Base-by-base conservation (phyloP, 306 rosid genomes). In the Vigna unguiculata region DNA sequence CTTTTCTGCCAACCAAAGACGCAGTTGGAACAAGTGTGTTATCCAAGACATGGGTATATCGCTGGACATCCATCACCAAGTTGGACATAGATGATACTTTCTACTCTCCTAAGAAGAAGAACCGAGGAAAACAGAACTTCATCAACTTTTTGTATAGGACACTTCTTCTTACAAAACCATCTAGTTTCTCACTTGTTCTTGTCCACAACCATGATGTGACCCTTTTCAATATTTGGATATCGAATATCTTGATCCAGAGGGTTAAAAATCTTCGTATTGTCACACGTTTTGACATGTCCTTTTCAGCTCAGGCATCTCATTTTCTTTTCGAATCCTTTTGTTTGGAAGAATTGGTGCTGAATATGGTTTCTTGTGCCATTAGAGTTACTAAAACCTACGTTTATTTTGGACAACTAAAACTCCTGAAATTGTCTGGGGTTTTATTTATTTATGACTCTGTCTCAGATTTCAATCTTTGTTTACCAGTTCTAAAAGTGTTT, bases 171-270 rank as follows among this genome's bases (percentile, higher is more conserved):
- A 13, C 72, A 0, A 3, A 15, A 36, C 3, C 8, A 21, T 1
- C 36, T 7, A 21, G 63, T 54, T 30, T 70, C 61, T 47, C 61
- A 16, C 48, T 51, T 2, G 3, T 2, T 24, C 16, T 74, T 0
- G 3, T 2, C 6, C 4, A 69, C 34, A 17, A 51, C 12, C 21
- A 41, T 28, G 69, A 75, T 14, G n/a, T 3, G 10, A 30, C 28
- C 1, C 46, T 48, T 52, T 45, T 81, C 12, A 68, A 74, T 41
- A 25, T 65, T 2, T 81, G 80, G 80, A 59, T 81, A 22, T 28
- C 61, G 4, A 11, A 12, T 3, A 6, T 53, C 24, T 76, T 75
- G 51, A 61, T 15, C 7, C 15, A 11, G 46, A 4, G 6, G 1
- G 12, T 69, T 0, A 61, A 41, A 40, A 49, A 9, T 5, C 67